These are phyloP conservation scores for Diaporthe destruens DNA, from an alignment of 2,329 filamentous ascomycete species.

Conservation along the genomic window DNA sequence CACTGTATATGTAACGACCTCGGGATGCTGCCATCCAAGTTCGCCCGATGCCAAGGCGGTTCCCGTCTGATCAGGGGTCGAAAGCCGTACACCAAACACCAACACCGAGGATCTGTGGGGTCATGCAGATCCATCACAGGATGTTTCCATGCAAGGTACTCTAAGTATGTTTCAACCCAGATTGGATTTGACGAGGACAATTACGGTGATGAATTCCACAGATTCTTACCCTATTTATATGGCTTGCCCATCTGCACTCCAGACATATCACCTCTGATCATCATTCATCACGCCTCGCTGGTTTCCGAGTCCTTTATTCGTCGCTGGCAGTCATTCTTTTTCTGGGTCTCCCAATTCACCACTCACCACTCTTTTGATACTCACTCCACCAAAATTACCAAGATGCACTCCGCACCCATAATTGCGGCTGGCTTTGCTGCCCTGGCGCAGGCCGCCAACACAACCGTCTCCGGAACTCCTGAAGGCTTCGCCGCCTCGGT, in stretches of 20 bases:
- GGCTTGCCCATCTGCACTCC: constrained; percentile 10
- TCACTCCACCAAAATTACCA: not conserved
- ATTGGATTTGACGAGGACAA: constrained; percentile 5
- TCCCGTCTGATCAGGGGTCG: constrained; percentile 14
- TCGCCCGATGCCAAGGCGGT: constrained; percentile 15
- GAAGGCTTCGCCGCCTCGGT: constrained; percentile 62
- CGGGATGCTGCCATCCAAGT: not conserved
- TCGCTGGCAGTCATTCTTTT: constrained; percentile 33
- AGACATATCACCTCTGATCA: not conserved
- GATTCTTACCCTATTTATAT: constrained; percentile 1
- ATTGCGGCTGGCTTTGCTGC: constrained; percentile 43
- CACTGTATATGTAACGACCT: constrained; percentile 30
- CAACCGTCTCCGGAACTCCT: constrained; percentile 51
- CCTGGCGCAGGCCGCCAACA: constrained; percentile 46
- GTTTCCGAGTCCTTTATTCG: constrained; percentile 27
- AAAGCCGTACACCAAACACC: constrained; percentile 17
- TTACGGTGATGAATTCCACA: not conserved
- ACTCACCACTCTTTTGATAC: constrained; percentile 13
- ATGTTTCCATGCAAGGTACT: constrained; percentile 30
- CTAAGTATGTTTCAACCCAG: constrained; percentile 14
- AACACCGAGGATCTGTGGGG: constrained; percentile 15
- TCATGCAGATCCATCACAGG: constrained; percentile 9
- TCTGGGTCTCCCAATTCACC: not conserved
- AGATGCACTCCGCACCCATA: constrained; percentile 38
- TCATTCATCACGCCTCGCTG: constrained; percentile 27